Percentiles rank a stretch among this genome's conserved stretches.
Evolutionary conservation across 129 eudicot genomes (phyloP).

Genomic region (Rutidosis leptorrhynchoides): DNA sequence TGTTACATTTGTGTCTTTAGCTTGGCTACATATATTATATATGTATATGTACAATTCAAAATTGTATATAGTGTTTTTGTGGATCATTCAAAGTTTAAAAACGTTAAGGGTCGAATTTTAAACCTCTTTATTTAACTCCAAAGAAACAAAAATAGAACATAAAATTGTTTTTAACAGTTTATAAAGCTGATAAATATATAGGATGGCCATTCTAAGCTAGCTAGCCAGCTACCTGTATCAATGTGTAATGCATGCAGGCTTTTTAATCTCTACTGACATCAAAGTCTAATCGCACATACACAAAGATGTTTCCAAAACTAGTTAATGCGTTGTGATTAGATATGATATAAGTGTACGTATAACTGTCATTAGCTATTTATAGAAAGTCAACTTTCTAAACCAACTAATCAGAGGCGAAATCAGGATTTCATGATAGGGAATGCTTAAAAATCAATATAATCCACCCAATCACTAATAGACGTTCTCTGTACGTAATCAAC

Average conservation of each 20-base stretch:
- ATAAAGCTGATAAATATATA: not conserved
- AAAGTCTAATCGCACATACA: conserved; percentile 16
- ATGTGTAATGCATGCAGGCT: not conserved
- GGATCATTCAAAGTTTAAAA: not conserved
- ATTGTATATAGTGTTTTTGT: not conserved
- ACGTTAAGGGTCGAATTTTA: not conserved
- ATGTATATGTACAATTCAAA: no score
- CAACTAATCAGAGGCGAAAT: no score
- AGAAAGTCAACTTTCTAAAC: conserved; percentile 17
- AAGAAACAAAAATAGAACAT: not conserved
- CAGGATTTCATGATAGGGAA: no score
- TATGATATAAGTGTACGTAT: conserved; percentile 6
- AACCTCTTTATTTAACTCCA: not conserved
- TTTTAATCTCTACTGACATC: conserved; percentile 15
- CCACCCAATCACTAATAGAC: not conserved
- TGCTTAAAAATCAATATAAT: no score
- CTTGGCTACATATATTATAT: not conserved
- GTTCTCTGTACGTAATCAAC: no score
- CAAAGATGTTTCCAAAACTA: conserved; percentile 14
- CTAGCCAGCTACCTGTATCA: conserved; percentile 1
- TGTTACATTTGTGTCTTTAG: not conserved
- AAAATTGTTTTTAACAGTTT: not conserved
- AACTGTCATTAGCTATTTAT: conserved; percentile 19
- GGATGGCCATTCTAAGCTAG: not conserved
- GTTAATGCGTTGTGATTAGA: conserved; percentile 25